Percentiles rank a stretch among this genome's conserved stretches.
Evolutionary conservation across 768 basidiomycete genomes (phyloP).

Genomic region (Auricularia sp.): DNA sequence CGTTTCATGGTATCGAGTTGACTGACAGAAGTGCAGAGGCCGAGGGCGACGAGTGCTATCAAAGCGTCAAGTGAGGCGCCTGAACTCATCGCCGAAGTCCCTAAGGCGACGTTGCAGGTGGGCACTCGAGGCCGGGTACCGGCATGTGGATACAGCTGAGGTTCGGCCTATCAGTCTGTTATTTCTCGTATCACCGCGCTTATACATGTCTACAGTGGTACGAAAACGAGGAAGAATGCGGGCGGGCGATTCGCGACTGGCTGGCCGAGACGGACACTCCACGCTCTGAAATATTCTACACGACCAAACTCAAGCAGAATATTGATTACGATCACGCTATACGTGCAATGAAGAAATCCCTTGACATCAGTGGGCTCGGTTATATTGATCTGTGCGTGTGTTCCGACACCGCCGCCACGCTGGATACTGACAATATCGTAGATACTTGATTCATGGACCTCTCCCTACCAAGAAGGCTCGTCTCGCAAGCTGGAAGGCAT

Average conservation of each 20-base stretch:
- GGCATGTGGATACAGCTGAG: slow-evolving; percentile 40
- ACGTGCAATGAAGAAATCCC: slow-evolving; percentile 42
- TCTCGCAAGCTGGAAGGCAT: slow-evolving; percentile 55
- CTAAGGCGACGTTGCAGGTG: slow-evolving; percentile 3
- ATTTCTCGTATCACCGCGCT: slow-evolving; percentile 7
- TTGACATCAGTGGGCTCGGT: slow-evolving; percentile 43
- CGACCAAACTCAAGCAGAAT: slow-evolving; percentile 59
- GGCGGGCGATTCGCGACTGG: slow-evolving; percentile 47
- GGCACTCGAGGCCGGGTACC: slow-evolving; percentile 44
- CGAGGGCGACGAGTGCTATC: slow-evolving; percentile 45
- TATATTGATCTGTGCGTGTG: slow-evolving; percentile 30
- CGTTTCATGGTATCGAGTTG: not conserved
- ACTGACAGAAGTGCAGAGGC: slow-evolving; percentile 20
- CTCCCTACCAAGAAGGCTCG: slow-evolving; percentile 49
- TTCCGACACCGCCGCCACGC: not conserved
- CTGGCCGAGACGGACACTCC: slow-evolving; percentile 31
- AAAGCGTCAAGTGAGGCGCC: slow-evolving; percentile 44
- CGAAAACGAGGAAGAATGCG: slow-evolving; percentile 60
- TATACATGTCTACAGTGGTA: slow-evolving; percentile 36
- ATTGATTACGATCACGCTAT: slow-evolving; percentile 38
- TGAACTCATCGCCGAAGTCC: slow-evolving; percentile 29
- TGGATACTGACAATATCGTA: slow-evolving; percentile 40
- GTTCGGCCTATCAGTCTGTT: not conserved
- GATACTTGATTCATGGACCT: slow-evolving; percentile 65
- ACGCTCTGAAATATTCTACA: slow-evolving; percentile 55